phyloP scores from a whole-genome alignment of 805 yeast species.

The Yamadazyma phyllophila region DNA sequence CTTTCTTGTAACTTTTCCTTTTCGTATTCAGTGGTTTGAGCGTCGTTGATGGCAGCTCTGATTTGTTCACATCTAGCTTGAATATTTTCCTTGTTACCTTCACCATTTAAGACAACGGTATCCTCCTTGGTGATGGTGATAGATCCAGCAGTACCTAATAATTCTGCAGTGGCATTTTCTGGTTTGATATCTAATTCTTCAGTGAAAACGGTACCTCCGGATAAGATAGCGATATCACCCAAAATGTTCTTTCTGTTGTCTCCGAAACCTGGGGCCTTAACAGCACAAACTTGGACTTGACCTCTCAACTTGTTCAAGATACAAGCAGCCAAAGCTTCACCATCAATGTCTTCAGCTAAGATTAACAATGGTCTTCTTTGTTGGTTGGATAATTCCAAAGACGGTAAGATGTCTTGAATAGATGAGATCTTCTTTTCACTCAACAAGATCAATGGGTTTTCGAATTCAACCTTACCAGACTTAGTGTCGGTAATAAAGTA shows the following conservation, averaged over 20 bases:
- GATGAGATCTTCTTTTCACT: slow-evolving; percentile 89
- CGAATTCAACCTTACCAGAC: slow-evolving; percentile 90
- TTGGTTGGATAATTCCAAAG: slow-evolving; percentile 90
- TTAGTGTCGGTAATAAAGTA: slow-evolving; percentile 94
- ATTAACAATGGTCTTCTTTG: slow-evolving; percentile 89
- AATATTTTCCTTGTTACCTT: slow-evolving; percentile 79
- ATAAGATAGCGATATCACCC: slow-evolving; percentile 91
- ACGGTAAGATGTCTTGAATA: slow-evolving; percentile 87
- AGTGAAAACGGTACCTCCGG: slow-evolving; percentile 90
- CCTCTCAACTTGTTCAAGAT: slow-evolving; percentile 96
- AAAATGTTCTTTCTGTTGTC: slow-evolving; percentile 96
- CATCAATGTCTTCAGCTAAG: slow-evolving; percentile 94
- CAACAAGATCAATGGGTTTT: slow-evolving; percentile 83
- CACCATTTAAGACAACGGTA: slow-evolving; percentile 90
- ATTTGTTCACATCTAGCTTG: slow-evolving; percentile 91
- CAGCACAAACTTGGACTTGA: slow-evolving; percentile 96
- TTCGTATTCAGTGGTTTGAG: slow-evolving; percentile 85
- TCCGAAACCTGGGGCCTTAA: slow-evolving; percentile 98
- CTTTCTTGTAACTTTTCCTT: slow-evolving; percentile 96
- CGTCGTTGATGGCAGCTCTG: slow-evolving; percentile 72
- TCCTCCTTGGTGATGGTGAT: slow-evolving; percentile 93
- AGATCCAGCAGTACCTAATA: slow-evolving; percentile 89
- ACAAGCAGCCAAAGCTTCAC: slow-evolving; percentile 98
- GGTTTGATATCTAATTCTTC: slow-evolving; percentile 96
- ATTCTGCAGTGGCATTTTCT: slow-evolving; percentile 86